Conservation (phyloP, 352 stramenopile genomes). For the Phytophthora multivora region DNA sequence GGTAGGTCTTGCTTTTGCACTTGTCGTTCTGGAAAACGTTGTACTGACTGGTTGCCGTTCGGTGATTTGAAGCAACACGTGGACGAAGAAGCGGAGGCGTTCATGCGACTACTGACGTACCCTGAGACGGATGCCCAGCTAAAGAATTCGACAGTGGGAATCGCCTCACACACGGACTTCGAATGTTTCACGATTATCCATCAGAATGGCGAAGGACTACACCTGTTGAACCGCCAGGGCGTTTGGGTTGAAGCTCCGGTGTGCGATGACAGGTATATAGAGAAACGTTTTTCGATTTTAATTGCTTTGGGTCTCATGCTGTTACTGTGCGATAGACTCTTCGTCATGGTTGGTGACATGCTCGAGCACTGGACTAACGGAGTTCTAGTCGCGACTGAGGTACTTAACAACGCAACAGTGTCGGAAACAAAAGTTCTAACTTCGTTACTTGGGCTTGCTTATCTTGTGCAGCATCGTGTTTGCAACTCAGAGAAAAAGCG, state of each 20-base stretch:
- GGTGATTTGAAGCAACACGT: conserved; percentile 61
- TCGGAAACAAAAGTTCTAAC: conserved; percentile 1
- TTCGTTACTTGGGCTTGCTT: not conserved
- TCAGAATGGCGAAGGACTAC: conserved; percentile 75
- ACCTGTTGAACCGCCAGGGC: conserved; percentile 63
- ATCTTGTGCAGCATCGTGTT: conserved; percentile 65
- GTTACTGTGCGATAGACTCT: conserved; percentile 37
- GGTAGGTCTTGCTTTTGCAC: not conserved
- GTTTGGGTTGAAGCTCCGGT: conserved; percentile 76
- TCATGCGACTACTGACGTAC: conserved; percentile 83
- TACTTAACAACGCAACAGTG: conserved; percentile 17
- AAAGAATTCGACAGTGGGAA: conserved; percentile 75
- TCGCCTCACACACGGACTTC: conserved; percentile 85
- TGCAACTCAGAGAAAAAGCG: conserved; percentile 77
- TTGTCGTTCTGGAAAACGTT: conserved; percentile 3
- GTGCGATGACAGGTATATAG: conserved; percentile 58
- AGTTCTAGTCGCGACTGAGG: conserved; percentile 69
- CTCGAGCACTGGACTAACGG: conserved; percentile 87
- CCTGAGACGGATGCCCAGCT: conserved; percentile 46
- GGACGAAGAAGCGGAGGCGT: conserved; percentile 69
- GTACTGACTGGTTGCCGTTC: conserved; percentile 15
- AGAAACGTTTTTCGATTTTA: too few species aligned
- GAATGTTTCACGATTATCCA: conserved; percentile 89
- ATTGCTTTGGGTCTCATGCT: not conserved
- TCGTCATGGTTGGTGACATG: conserved; percentile 84